Conservation (phyloP, 441 rosid species). For the Manihot esculenta region DNA sequence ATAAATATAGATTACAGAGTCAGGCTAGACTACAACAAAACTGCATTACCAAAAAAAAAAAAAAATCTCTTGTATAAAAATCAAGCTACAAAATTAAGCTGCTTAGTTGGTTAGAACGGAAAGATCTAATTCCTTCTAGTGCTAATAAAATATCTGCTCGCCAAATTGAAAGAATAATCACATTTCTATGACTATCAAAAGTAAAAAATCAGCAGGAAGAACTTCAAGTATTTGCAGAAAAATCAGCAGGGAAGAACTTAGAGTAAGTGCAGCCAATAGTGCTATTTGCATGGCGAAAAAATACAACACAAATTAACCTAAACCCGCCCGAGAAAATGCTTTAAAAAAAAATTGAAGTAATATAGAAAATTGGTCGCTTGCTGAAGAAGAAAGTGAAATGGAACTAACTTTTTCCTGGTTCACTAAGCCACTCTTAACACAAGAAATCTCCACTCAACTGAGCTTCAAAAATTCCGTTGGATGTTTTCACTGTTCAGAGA, state of each 20-base stretch:
- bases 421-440: no score
- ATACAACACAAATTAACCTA: not conserved
- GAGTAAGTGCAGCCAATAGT: conserved; percentile 4
- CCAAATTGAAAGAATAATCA: not conserved
- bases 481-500: not conserved
- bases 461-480: not conserved
- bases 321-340: not conserved
- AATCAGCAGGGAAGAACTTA: not conserved
- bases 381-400: conserved; percentile 16
- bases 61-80: not conserved
- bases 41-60: not conserved
- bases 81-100: no score
- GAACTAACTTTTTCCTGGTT: not conserved
- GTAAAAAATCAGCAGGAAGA: not conserved
- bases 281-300: conserved; percentile 1
- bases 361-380: conserved; percentile 10
- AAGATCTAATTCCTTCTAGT: conserved; percentile 12
- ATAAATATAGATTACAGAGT: not conserved
- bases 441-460: not conserved
- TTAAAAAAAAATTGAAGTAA: not conserved
- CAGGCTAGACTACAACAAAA: not conserved
- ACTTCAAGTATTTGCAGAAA: not conserved
- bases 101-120: not conserved
- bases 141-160: not conserved
- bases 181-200: not conserved